Evolutionary conservation across 129 eudicot genomes (phyloP).

Genomic region (Pittosporum tobira): DNA sequence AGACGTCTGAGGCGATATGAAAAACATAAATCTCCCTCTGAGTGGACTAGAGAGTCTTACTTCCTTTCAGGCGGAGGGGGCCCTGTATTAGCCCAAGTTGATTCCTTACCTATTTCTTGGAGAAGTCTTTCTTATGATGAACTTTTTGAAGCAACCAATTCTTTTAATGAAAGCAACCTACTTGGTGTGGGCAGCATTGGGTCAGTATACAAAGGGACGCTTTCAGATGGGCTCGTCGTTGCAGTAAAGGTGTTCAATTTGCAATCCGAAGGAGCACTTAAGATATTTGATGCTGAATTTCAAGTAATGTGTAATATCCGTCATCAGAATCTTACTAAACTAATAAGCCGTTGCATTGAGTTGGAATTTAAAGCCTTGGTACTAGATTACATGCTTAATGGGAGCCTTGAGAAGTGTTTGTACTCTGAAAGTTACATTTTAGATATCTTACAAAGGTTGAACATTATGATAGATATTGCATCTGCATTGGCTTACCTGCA

Average conservation of each 20-base stretch:
- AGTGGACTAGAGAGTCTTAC: too few relatives aligned
- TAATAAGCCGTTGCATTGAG: constrained; percentile 19
- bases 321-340: constrained; percentile 17
- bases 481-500: constrained; percentile 18
- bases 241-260: constrained; percentile 24
- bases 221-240: constrained; percentile 11
- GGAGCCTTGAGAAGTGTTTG: constrained; percentile 24
- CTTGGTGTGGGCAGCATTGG: constrained; percentile 13
- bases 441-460: constrained; percentile 7
- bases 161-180: constrained; percentile 14
- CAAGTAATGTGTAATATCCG: constrained; percentile 17
- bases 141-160: constrained; percentile 11
- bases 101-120: not conserved
- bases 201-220: constrained; percentile 11
- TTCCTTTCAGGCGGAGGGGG: not conserved
- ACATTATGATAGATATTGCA: constrained; percentile 17
- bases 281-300: constrained; percentile 23
- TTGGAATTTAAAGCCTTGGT: constrained; percentile 21
- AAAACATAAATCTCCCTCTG: too few relatives aligned
- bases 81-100: not conserved
- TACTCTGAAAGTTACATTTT: constrained; percentile 3
- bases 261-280: constrained; percentile 7
- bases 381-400: constrained; percentile 22
- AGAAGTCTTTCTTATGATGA: constrained; percentile 16
- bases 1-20: too few relatives aligned